phyloP scores from a whole-genome alignment of 352 stramenopile species.

The Pythium aristosporum region DNA sequence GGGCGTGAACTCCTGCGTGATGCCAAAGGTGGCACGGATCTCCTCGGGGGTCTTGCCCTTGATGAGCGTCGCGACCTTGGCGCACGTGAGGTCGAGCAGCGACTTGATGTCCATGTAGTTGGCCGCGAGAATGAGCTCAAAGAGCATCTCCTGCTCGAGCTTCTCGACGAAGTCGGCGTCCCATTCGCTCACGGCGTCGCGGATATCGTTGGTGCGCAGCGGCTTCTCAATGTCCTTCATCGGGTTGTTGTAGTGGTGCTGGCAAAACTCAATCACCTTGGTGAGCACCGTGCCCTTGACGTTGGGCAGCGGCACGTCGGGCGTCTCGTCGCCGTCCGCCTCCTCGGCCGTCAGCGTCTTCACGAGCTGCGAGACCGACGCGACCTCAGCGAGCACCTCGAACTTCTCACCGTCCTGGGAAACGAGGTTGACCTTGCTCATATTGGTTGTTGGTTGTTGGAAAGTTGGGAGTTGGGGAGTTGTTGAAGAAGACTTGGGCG shows the following conservation, averaged over 20 bases:
- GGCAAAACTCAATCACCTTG: slow-evolving; percentile 61
- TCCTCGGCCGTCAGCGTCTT: slow-evolving; percentile 53
- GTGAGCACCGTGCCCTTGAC: slow-evolving; percentile 49
- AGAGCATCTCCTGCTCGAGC: slow-evolving; percentile 53
- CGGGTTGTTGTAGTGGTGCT: slow-evolving; percentile 48
- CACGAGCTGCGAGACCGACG: slow-evolving; percentile 46
- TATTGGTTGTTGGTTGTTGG: slow-evolving; percentile 1
- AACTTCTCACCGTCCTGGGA: slow-evolving; percentile 61
- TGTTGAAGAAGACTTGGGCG: not conserved
- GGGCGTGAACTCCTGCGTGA: slow-evolving; percentile 57
- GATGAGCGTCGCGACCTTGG: slow-evolving; percentile 57
- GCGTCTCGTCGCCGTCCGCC: slow-evolving; percentile 30
- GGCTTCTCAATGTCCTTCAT: slow-evolving; percentile 69
- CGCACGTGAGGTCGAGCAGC: slow-evolving; percentile 56
- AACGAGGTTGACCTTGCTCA: slow-evolving; percentile 48
- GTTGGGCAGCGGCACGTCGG: slow-evolving; percentile 62
- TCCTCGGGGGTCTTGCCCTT: slow-evolving; percentile 68
- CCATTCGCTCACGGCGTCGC: slow-evolving; percentile 50
- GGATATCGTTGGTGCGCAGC: slow-evolving; percentile 50
- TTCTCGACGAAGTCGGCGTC: slow-evolving; percentile 57
- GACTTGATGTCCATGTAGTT: slow-evolving; percentile 77
- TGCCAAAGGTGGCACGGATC: slow-evolving; percentile 59
- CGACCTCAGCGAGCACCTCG: slow-evolving; percentile 38
- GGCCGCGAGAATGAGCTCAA: slow-evolving; percentile 64
- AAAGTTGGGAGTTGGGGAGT: not conserved